Evolutionary conservation across 768 basidiomycete species (phyloP), one percentile per base, ranked within the genome.

Genomic region (Baorangia bicolor): DNA sequence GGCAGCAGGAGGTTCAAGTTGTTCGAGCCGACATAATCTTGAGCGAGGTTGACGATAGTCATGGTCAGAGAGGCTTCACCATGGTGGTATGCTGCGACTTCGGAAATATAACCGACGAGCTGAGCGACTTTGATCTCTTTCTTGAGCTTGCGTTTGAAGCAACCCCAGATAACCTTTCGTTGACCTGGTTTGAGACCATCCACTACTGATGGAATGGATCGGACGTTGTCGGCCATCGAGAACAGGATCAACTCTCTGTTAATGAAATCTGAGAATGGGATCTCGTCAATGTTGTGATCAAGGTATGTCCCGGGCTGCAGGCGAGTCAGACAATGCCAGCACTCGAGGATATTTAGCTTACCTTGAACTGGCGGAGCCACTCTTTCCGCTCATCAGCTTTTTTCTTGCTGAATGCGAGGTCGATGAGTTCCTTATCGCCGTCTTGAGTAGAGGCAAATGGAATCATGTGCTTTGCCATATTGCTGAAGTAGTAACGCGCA

Each of bases 331-430:
- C 18, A 39, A 49, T 16, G 11, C 20, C n/a, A 6, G 3, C 4
- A 33, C 39, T 45, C 12, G 9, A 21, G 6, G 16, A 23, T 21
- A 21, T 33, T 16, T 14, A 12, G 5, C 74, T 53, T 64, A 89
- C 94, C 78, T 83, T 93, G 76, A 94, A 96, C 57, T 92, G 87
- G 23, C 97, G 82, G 13, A 99, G 76, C 97, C 97, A 99, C 54
- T 99, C 97, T 71, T 99, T 98, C 49, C 97, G 87, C 3, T 98
- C 94, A 56, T 99, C 97, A 0, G 94, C 92, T 68, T 96, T 98
- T 80, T 98, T 98, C 84, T 98, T 99, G 78, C 93, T 98, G 79
- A 99, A 99, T 0, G 97, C 97, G 53, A 99, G 86, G 38, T 99
- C 97, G 57, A 99, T 96, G 34, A 98, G 80, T 8, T 86, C 87